Percentiles rank a stretch among this genome's conserved stretches.
phyloP scores from a whole-genome alignment of 257 asterid species.

The Thymus quinquecostatus region DNA sequence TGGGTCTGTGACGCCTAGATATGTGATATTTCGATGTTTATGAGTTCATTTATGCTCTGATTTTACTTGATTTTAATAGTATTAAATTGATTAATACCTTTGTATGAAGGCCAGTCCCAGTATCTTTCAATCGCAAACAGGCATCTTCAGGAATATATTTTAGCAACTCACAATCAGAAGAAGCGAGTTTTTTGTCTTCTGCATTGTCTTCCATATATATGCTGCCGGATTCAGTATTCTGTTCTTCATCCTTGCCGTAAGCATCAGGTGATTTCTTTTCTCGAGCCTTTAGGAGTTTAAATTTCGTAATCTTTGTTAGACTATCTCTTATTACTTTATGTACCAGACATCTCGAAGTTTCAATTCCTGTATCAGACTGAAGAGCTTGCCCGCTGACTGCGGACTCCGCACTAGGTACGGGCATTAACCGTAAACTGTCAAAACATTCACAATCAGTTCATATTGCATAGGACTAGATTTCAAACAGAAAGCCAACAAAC shows the following conservation, averaged over 20 bases:
- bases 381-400: slow-evolving; percentile 53
- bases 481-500: slow-evolving; percentile 14
- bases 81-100: slow-evolving; percentile 53
- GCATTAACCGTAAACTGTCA: slow-evolving; percentile 81
- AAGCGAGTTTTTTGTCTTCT: slow-evolving; percentile 39
- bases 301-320: slow-evolving; percentile 68
- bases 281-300: slow-evolving; percentile 85
- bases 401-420: slow-evolving; percentile 52
- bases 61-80: slow-evolving; percentile 1
- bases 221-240: slow-evolving; percentile 41
- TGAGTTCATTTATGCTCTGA: too few species aligned
- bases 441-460: slow-evolving; percentile 34
- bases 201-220: slow-evolving; percentile 45
- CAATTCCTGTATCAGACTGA: slow-evolving; percentile 46
- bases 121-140: slow-evolving; percentile 68
- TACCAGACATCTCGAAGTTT: slow-evolving; percentile 56
- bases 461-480: slow-evolving; percentile 26
- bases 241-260: slow-evolving; percentile 51
- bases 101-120: slow-evolving; percentile 75
- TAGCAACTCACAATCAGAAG: slow-evolving; percentile 57
- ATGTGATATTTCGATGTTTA: too few species aligned
- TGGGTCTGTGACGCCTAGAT: too few species aligned
- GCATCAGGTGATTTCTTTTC: slow-evolving; percentile 50
- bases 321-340: slow-evolving; percentile 66
- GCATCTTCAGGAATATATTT: slow-evolving; percentile 73